Evolutionary conservation across 768 basidiomycete species (phyloP).

Genomic region (Termitomyces sp.): DNA sequence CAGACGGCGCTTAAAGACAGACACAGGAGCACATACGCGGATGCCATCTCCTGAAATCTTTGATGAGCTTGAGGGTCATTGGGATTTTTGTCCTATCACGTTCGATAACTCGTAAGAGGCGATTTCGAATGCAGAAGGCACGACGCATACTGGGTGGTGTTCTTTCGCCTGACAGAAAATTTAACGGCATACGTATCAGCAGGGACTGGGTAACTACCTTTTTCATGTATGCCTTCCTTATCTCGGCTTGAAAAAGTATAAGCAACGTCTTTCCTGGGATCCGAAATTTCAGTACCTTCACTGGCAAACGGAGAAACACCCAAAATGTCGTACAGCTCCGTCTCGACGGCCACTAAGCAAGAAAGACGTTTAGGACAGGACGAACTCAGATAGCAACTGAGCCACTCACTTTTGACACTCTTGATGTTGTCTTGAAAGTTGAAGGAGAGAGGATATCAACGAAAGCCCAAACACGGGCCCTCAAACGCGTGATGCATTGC

Average conservation of each 20-base stretch:
- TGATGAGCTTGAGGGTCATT: conserved; percentile 81
- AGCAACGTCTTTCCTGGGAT: conserved; percentile 10
- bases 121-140: not conserved
- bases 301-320: conserved; percentile 67
- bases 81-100: conserved; percentile 81
- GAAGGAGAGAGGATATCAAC: not conserved
- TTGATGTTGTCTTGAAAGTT: not conserved
- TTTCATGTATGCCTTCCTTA: conserved; percentile 92
- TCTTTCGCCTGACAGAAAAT: conserved; percentile 64
- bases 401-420: not conserved
- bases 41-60: conserved; percentile 86
- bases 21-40: conserved; percentile 57
- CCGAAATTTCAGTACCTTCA: conserved; percentile 47
- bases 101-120: not conserved
- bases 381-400: not conserved
- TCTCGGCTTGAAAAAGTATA: conserved; percentile 53
- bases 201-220: conserved; percentile 52
- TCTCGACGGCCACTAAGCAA: conserved; percentile 63
- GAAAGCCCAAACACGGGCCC: not conserved
- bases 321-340: conserved; percentile 83
- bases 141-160: conserved; percentile 68
- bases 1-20: not conserved
- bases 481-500: conserved; percentile 7
- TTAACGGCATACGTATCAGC: conserved; percentile 13
- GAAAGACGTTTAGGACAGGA: not conserved